Evolutionary conservation across 2,329 filamentous ascomycete genomes (phyloP).

Genomic region (Scytalidium lignicola): DNA sequence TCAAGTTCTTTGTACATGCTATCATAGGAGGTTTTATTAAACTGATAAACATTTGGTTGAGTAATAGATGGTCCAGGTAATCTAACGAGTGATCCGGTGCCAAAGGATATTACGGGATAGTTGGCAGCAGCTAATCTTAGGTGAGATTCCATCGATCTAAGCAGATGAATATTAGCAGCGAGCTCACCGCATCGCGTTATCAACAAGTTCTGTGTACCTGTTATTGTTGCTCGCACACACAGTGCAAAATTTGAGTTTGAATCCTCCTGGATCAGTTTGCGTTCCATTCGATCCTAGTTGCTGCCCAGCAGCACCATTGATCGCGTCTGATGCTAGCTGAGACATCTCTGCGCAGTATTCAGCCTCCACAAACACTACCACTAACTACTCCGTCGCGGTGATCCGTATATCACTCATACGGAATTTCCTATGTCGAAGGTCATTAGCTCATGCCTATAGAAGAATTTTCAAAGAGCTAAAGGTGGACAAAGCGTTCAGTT

Average conservation of each 20-base stretch:
- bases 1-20: slow-evolving; percentile 91
- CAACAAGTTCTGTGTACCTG: slow-evolving; percentile 49
- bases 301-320: slow-evolving; percentile 11
- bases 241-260: slow-evolving; percentile 93
- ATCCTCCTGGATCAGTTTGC: slow-evolving; percentile 39
- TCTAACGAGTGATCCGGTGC: slow-evolving; percentile 89
- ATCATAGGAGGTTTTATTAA: slow-evolving; percentile 95
- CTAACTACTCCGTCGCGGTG: neutral
- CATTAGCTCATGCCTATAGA: slow-evolving; percentile 2
- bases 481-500: slow-evolving; percentile 1
- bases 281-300: slow-evolving; percentile 14
- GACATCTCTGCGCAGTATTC: slow-evolving; percentile 11
- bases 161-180: slow-evolving; percentile 12
- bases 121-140: slow-evolving; percentile 78
- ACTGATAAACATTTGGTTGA: slow-evolving; percentile 95
- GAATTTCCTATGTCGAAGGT: neutral
- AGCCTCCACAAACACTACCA: neutral
- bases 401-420: neutral
- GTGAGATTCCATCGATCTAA: slow-evolving; percentile 97
- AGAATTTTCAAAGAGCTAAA: neutral
- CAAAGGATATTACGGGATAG: slow-evolving; percentile 97
- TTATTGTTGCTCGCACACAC: slow-evolving; percentile 99
- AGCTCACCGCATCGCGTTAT: neutral
- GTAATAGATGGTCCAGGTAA: slow-evolving; percentile 86
- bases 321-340: slow-evolving; percentile 8